A percentile compares a stretch with the other conserved stretches of the same genome.
Evolutionary conservation across 805 yeast species (phyloP).

Genomic region (Isabelozyma heimii): DNA sequence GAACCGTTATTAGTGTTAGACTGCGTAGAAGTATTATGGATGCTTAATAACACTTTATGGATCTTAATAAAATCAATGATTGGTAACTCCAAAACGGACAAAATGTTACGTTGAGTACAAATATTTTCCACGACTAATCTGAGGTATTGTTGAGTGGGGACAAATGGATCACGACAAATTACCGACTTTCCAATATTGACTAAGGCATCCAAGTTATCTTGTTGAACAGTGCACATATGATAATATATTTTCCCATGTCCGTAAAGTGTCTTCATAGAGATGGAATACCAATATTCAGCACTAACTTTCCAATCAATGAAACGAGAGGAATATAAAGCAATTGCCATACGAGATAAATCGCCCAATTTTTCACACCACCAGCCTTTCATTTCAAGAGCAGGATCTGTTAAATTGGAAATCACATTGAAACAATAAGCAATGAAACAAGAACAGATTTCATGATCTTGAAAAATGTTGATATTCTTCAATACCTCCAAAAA

Average conservation of each 20-base stretch:
- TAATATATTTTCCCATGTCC: slow-evolving; percentile 86
- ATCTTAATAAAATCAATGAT: slow-evolving; percentile 63
- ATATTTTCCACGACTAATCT: slow-evolving; percentile 77
- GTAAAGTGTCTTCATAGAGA: slow-evolving; percentile 68
- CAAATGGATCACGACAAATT: slow-evolving; percentile 77
- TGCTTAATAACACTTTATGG: slow-evolving; percentile 63
- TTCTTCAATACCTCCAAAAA: slow-evolving; percentile 74
- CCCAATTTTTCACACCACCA: slow-evolving; percentile 88
- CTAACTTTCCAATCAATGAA: slow-evolving; percentile 83
- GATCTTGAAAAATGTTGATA: slow-evolving; percentile 71
- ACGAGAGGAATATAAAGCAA: slow-evolving; percentile 75
- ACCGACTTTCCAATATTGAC: slow-evolving; percentile 79
- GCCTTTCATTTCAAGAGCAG: slow-evolving; percentile 56
- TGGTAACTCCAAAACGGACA: slow-evolving; percentile 59
- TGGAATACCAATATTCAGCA: slow-evolving; percentile 79
- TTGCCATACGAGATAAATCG: slow-evolving; percentile 83
- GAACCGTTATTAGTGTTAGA: slow-evolving; percentile 6
- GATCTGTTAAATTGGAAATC: slow-evolving; percentile 52
- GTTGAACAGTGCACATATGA: slow-evolving; percentile 85
- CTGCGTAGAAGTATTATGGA: slow-evolving; percentile 26
- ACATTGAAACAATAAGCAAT: slow-evolving; percentile 69
- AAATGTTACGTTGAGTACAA: slow-evolving; percentile 58
- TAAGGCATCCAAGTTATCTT: slow-evolving; percentile 70
- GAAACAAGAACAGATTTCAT: slow-evolving; percentile 74
- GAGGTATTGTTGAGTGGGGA: slow-evolving; percentile 77